Percentiles rank a stretch among this genome's conserved stretches.
These are phyloP conservation scores for Vicia villosa DNA, from an alignment of 306 rosid genomes.

Conservation along the genomic window DNA sequence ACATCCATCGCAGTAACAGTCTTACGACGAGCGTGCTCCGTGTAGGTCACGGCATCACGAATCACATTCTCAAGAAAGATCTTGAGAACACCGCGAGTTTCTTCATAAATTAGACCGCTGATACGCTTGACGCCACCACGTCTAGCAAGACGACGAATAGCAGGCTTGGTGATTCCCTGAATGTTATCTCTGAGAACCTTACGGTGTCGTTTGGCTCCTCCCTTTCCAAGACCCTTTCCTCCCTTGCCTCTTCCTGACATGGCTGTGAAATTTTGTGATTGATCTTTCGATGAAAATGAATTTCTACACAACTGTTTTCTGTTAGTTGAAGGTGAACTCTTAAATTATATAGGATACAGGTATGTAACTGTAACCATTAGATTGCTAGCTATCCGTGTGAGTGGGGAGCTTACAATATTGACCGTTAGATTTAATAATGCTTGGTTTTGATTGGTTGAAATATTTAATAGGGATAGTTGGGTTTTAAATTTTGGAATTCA, in stretches of 20 bases:
- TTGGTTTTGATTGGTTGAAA: too few species aligned
- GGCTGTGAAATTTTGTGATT: neutral
- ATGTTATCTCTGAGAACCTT: constrained; percentile 67
- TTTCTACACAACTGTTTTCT: too few species aligned
- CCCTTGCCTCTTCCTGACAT: constrained; percentile 80
- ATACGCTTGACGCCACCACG: constrained; percentile 67
- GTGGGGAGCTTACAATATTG: too few species aligned
- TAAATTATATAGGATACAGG: too few species aligned
- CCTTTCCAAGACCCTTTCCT: constrained; percentile 64
- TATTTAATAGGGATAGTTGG: too few species aligned
- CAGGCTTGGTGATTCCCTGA: constrained; percentile 65
- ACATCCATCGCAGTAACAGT: constrained; percentile 69
- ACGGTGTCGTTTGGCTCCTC: constrained; percentile 69
- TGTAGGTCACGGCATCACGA: constrained; percentile 63
- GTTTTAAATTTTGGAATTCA: too few species aligned
- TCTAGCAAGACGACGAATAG: constrained; percentile 57
- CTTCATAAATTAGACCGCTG: constrained; percentile 61
- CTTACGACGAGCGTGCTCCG: constrained; percentile 65
- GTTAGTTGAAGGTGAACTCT: too few species aligned
- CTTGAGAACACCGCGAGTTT: constrained; percentile 62
- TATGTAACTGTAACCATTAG: too few species aligned
- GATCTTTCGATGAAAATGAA: too few species aligned
- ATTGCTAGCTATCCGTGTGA: too few species aligned
- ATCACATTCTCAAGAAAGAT: constrained; percentile 60
- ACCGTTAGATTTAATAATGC: too few species aligned